Percentiles rank a stretch among this genome's conserved stretches.
phyloP scores from a whole-genome alignment of 2,329 filamentous ascomycete species.

The Xylariaceae sp. region DNA sequence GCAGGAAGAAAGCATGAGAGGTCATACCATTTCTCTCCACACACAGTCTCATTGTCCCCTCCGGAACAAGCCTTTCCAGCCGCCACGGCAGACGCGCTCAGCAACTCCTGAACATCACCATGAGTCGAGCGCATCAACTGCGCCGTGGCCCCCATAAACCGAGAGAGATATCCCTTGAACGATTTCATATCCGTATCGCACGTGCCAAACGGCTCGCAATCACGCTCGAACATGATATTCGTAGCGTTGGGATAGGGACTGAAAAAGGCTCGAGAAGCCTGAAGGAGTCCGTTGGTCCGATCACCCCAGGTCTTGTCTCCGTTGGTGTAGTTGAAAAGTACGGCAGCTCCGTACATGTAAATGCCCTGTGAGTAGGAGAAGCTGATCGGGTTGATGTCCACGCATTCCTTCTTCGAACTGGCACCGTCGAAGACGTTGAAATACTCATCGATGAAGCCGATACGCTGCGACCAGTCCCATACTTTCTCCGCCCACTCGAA shows the following conservation, averaged over 20 bases:
- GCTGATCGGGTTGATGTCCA: conserved; percentile 45
- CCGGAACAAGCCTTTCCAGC: conserved; percentile 54
- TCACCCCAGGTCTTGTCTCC: conserved; percentile 48
- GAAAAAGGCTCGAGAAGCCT: conserved; percentile 46
- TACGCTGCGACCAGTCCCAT: conserved; percentile 57
- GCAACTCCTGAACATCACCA: conserved; percentile 40
- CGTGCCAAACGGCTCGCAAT: conserved; percentile 53
- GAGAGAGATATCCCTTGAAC: conserved; percentile 63
- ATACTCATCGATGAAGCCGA: conserved; percentile 51
- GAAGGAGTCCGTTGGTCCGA: conserved; percentile 47
- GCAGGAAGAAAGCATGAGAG: not conserved
- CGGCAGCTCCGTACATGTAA: conserved; percentile 58
- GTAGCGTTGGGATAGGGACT: conserved; percentile 45
- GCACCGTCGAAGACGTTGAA: conserved; percentile 60
- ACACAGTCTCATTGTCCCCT: conserved; percentile 45
- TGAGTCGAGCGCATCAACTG: conserved; percentile 51
- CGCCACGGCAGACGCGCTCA: conserved; percentile 48
- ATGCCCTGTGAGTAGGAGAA: conserved; percentile 64
- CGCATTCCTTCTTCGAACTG: conserved; percentile 50
- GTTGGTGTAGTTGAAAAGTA: conserved; percentile 56
- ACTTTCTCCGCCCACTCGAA: conserved; percentile 59
- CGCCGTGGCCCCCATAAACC: conserved; percentile 57
- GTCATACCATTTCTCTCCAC: conserved; percentile 56
- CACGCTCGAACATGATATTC: conserved; percentile 58
- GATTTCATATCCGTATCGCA: conserved; percentile 61